phyloP scores from a whole-genome alignment of 805 yeast genomes.

The Isabelozyma heimii region DNA sequence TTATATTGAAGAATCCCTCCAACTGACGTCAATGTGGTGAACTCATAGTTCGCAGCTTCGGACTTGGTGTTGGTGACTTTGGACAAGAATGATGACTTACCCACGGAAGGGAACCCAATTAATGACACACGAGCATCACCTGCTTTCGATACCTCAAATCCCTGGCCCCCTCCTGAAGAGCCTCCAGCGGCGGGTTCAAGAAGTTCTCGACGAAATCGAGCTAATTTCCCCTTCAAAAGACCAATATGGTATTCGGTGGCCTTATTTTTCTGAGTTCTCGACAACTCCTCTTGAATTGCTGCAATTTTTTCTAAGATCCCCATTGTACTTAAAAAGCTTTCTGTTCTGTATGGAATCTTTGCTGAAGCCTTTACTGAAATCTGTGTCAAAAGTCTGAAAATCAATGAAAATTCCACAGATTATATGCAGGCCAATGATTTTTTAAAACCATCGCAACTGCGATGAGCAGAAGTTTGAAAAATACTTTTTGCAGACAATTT shows the following conservation, averaged over 20 bases:
- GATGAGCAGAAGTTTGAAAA: not conserved
- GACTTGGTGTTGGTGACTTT: conserved; percentile 92
- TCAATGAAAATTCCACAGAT: not conserved
- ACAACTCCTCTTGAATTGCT: conserved; percentile 88
- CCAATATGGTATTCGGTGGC: conserved; percentile 98
- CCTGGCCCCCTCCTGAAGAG: conserved; percentile 74
- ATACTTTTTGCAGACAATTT: not conserved
- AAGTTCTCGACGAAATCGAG: conserved; percentile 86
- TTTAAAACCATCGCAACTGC: not conserved
- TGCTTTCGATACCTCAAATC: conserved; percentile 91
- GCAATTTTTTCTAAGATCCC: conserved; percentile 65
- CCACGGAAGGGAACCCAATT: conserved; percentile 97
- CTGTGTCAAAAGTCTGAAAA: not conserved
- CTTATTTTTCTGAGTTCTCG: conserved; percentile 94
- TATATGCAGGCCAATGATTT: not conserved
- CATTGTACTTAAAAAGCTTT: no score
- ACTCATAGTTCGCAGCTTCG: conserved; percentile 92
- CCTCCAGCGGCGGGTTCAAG: conserved; percentile 85
- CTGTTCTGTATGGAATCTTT: no score
- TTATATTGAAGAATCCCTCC: conserved; percentile 94
- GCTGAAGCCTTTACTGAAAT: no score
- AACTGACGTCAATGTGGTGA: conserved; percentile 93
- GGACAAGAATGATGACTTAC: conserved; percentile 86
- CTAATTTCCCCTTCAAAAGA: conserved; percentile 88
- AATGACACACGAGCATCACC: conserved; percentile 96